A percentile compares a stretch with the other conserved stretches of the same genome.
Conservation (phyloP, 495 filamentous ascomycete species). For the Pseudoneurospora amorphoporcata region DNA sequence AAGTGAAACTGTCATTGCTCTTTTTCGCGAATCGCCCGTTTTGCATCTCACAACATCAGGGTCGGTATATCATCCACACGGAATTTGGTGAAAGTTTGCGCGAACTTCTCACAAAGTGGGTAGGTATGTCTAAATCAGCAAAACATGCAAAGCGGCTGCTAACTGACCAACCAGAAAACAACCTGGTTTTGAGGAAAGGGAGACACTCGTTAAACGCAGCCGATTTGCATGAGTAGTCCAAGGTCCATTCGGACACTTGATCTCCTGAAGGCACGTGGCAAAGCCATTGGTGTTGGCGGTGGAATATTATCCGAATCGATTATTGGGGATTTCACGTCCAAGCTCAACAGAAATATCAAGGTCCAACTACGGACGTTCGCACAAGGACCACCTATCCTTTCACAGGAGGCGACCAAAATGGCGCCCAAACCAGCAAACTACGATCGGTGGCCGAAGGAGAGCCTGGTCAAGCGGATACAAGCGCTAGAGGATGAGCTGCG, state of each 20-base stretch:
- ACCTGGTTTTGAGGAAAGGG: not conserved
- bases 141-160: not conserved
- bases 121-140: not conserved
- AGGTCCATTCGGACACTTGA: not conserved
- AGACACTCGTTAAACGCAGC: not conserved
- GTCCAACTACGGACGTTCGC: not conserved
- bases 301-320: not conserved
- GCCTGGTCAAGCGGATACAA: slow-evolving; percentile 54
- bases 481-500: slow-evolving; percentile 51
- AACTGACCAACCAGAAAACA: not conserved
- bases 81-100: not conserved
- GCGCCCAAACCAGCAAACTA: slow-evolving; percentile 17
- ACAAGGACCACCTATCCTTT: not conserved
- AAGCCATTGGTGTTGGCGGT: not conserved
- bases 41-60: not conserved
- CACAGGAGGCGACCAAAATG: slow-evolving; percentile 16
- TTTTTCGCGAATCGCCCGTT: not conserved
- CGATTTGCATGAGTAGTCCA: not conserved
- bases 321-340: not conserved
- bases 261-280: not conserved
- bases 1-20: not conserved
- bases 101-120: not conserved
- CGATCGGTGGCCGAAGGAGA: slow-evolving; percentile 51
- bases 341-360: not conserved
- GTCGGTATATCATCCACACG: not conserved